These are phyloP conservation scores for Balamuthia mandrillaris DNA, from an alignment of 208 protist species.

Conservation along the genomic window DNA sequence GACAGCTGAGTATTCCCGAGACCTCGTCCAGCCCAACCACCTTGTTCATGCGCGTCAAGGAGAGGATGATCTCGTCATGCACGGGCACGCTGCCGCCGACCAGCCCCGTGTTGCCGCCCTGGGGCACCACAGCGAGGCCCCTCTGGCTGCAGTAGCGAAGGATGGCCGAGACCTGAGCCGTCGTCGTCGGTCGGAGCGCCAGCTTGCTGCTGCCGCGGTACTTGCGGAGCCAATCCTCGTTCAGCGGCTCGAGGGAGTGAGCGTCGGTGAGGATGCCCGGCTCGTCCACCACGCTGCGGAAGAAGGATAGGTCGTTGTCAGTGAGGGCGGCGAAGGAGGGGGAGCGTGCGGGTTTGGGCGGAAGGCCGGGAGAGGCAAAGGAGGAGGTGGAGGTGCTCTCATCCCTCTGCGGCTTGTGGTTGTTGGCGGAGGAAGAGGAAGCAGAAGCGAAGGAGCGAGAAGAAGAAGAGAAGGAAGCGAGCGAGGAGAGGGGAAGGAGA, in stretches of 20 bases:
- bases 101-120: constrained; percentile 94
- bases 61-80: constrained; percentile 81
- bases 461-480: too few relatives aligned
- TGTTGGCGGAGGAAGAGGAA: too few relatives aligned
- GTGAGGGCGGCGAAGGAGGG: background rate
- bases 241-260: constrained; percentile 6
- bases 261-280: constrained; percentile 1
- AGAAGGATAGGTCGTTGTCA: background rate
- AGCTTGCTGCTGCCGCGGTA: constrained; percentile 3
- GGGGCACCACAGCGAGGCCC: constrained; percentile 85
- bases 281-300: background rate
- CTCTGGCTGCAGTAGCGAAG: constrained; percentile 29
- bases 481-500: too few relatives aligned
- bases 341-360: background rate
- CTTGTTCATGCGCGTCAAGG: constrained; percentile 84
- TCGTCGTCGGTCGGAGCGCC: background rate
- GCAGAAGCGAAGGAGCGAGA: too few relatives aligned
- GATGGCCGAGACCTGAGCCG: constrained; percentile 5
- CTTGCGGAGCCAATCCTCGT: constrained; percentile 29
- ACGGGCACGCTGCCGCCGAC: constrained; percentile 80
- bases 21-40: constrained; percentile 76
- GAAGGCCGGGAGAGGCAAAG: too few relatives aligned
- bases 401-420: too few relatives aligned
- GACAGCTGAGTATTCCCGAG: constrained; percentile 38
- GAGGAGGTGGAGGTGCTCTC: too few relatives aligned